Percentiles rank a stretch among this genome's conserved stretches.
These are phyloP conservation scores for Globisporangium cylindrosporum DNA, from an alignment of 352 stramenopile species.

Conservation along the genomic window DNA sequence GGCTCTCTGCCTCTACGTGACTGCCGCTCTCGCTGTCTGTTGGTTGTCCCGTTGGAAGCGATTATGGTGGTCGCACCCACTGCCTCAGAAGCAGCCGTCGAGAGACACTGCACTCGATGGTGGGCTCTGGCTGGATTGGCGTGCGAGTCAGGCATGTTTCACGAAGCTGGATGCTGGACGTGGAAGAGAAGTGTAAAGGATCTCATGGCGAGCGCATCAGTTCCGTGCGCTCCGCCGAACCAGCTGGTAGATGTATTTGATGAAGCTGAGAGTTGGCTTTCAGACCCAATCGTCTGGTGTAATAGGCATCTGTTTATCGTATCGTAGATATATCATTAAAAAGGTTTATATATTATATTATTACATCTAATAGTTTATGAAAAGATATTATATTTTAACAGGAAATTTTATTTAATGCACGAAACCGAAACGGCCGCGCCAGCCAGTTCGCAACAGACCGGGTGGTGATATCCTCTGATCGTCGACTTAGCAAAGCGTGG, in stretches of 20 bases:
- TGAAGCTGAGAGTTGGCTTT: background rate
- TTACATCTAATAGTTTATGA: too few relatives aligned
- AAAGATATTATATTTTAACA: background rate
- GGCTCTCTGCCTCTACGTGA: background rate
- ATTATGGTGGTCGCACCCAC: slow-evolving; percentile 2
- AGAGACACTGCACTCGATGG: background rate
- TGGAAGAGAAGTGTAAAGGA: slow-evolving; percentile 7
- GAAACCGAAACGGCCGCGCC: background rate
- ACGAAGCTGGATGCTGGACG: background rate
- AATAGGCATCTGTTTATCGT: background rate
- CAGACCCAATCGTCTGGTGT: background rate
- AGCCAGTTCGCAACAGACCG: slow-evolving; percentile 7
- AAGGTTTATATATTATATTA: background rate
- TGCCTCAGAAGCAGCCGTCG: background rate
- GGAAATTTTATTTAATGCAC: background rate
- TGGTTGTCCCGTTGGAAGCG: slow-evolving; percentile 3
- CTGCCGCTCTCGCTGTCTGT: background rate
- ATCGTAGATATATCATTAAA: too few relatives aligned
- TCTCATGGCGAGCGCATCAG: background rate
- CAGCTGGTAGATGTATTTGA: slow-evolving; percentile 13
- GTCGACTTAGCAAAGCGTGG: background rate
- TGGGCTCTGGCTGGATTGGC: slow-evolving; percentile 10
- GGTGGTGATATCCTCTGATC: background rate
- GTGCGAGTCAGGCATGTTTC: background rate
- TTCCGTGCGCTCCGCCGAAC: slow-evolving; percentile 4